Evolutionary conservation across 306 rosid species (phyloP).

Genomic region (Pyrus pyrifolia): DNA sequence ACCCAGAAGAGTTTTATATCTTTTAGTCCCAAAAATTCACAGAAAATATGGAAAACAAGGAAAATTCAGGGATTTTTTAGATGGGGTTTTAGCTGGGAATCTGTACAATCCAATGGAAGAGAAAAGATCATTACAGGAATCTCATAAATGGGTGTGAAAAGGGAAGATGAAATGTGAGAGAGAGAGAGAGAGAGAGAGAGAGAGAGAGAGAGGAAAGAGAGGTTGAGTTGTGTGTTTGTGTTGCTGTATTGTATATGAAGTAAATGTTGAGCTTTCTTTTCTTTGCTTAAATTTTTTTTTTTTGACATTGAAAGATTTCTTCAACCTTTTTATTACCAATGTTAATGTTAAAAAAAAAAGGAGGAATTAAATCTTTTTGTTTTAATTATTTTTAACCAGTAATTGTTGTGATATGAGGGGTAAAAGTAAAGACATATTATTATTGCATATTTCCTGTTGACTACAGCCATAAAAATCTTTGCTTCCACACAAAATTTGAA

Average conservation of each 20-base stretch:
- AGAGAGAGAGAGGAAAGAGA: not conserved
- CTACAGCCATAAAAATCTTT: conserved; percentile 15
- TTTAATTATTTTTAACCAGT: conserved; percentile 16
- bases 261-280: conserved; percentile 50
- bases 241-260: conserved; percentile 63
- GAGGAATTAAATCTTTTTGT: not conserved
- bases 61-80: conserved; percentile 58
- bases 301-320: conserved; percentile 28
- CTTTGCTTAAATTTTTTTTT: not conserved
- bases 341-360: not conserved
- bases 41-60: conserved; percentile 35
- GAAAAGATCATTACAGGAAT: conserved; percentile 72
- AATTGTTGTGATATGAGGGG: conserved; percentile 18
- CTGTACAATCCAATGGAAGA: conserved; percentile 69
- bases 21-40: conserved; percentile 33
- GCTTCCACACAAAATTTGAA: conserved; percentile 6
- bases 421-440: conserved; percentile 28
- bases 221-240: conserved; percentile 37
- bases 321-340: conserved; percentile 10
- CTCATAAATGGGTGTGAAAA: conserved; percentile 74
- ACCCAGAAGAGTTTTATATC: conserved; percentile 62
- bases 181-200: conserved; percentile 26
- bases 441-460: conserved; percentile 53
- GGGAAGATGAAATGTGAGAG: conserved; percentile 57
- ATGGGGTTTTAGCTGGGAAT: conserved; percentile 38